Percentiles rank a stretch among this genome's conserved stretches.
Evolutionary conservation across 1,284 basidiomycete genomes (phyloP).

Genomic region (Trametes sp.): DNA sequence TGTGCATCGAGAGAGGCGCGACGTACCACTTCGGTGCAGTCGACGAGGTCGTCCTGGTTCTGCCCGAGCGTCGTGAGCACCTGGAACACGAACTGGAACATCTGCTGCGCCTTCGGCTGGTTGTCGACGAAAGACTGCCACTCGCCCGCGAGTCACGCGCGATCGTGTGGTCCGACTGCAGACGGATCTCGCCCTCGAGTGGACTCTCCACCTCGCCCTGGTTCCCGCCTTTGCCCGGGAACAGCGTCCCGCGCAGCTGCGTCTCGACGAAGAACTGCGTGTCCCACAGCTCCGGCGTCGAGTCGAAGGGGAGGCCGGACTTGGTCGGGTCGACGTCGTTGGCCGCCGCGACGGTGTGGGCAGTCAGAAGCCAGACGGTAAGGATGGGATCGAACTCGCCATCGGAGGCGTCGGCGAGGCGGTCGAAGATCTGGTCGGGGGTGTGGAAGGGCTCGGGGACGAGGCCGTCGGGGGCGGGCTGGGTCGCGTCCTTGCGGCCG

Average conservation of each 20-base stretch:
- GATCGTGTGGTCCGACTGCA: constrained; percentile 38
- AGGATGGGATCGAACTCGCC: constrained; percentile 36
- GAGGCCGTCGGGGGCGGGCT: constrained; percentile 35
- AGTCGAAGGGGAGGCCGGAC: constrained; percentile 23
- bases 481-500: constrained; percentile 31
- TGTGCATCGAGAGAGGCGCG: neutral
- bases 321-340: constrained; percentile 26
- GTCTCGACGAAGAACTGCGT: constrained; percentile 26
- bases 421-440: constrained; percentile 33
- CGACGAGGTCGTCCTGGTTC: constrained; percentile 31
- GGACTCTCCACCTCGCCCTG: constrained; percentile 31
- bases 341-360: constrained; percentile 35
- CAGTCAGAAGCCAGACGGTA: constrained; percentile 35
- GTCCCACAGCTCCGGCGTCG: constrained; percentile 22
- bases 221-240: constrained; percentile 33
- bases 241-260: constrained; percentile 33
- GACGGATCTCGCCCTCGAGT: constrained; percentile 36
- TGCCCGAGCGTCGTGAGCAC: constrained; percentile 41
- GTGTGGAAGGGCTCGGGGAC: constrained; percentile 39
- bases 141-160: constrained; percentile 37
- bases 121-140: constrained; percentile 41
- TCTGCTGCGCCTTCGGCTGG: constrained; percentile 33
- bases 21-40: constrained; percentile 37
- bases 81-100: constrained; percentile 35
- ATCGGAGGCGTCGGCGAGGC: constrained; percentile 7